Evolutionary conservation across 768 basidiomycete species (phyloP), one percentile per base, ranked within the genome.

Genomic region (Tubosaeta sp.): DNA sequence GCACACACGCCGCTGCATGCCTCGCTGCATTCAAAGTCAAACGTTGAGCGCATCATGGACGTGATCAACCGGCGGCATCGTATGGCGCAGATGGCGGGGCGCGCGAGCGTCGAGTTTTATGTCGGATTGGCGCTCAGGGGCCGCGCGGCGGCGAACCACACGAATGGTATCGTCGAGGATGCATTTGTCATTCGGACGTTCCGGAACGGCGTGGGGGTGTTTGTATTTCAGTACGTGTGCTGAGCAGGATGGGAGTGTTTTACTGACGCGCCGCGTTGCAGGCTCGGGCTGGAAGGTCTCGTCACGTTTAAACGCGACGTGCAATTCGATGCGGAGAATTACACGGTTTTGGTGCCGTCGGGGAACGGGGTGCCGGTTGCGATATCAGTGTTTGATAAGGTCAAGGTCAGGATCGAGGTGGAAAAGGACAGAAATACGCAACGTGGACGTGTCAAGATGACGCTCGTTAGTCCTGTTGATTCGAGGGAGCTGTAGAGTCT

Each of bases 31-130:
- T 91, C 91, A 0, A 92, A 94, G 66, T 67, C 80, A 13, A 84
- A 92, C 60, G 90, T 98, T 3, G 96, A 98, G 64, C 82, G 85
- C 18, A 79, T 89, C 7, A 70, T 98, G 56, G 86, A 85, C 50
- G 83, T 88, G 21, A 87, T 98, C 46, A 99, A 98, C 61, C 80
- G 85, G 38, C 79, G 94, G 16, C 95, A 99, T 66, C 80, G 95
- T 24, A 88, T 95, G 82, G 96, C 96, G 0, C 96, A 99, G 64
- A 95, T 94, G 89, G 96, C 96, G 0, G 85, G 94, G 4, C 78
- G 96, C 13, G 96, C 96, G 0, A 95, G 92, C 64, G 87, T 97
- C 29, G 95, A 99, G 69, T 99, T 98, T 59, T 98, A 96, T 61
- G 94, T 97, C 24, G 94, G 95, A 0, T 72, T 99, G 14, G 93